phyloP scores from a whole-genome alignment of 2,329 filamentous ascomycete genomes.

The Ophiostoma triangulosporum region DNA sequence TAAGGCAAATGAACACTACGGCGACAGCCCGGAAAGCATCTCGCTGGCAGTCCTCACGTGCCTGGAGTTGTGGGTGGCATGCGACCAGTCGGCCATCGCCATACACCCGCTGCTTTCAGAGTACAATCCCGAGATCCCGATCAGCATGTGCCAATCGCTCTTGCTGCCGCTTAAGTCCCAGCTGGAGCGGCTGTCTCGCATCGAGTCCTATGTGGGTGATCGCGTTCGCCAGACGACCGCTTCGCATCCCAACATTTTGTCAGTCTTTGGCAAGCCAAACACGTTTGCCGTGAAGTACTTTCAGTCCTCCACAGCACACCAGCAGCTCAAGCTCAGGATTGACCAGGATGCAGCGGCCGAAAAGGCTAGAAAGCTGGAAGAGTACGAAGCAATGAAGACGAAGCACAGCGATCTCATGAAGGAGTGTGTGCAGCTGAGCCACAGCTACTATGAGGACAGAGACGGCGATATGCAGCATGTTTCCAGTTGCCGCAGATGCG shows the following conservation, averaged over 20 bases:
- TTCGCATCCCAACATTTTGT: conserved; percentile 21
- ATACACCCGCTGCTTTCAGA: conserved; percentile 28
- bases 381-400: not conserved
- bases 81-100: conserved; percentile 32
- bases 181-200: conserved; percentile 27
- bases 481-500: conserved; percentile 21
- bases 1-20: conserved; percentile 21
- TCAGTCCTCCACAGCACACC: not conserved
- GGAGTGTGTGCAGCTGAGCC: not conserved
- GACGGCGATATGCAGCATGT: not conserved
- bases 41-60: conserved; percentile 44
- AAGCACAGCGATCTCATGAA: not conserved
- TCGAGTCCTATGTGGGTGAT: not conserved
- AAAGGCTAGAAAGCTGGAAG: not conserved
- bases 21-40: conserved; percentile 26
- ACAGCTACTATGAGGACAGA: not conserved
- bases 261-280: conserved; percentile 18
- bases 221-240: not conserved
- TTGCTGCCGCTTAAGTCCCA: conserved; percentile 29
- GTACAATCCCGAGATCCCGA: conserved; percentile 33
- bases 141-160: conserved; percentile 27
- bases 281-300: conserved; percentile 29
- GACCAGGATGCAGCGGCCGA: not conserved
- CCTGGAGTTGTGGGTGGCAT: conserved; percentile 45
- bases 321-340: not conserved